Percentiles rank a stretch among this genome's conserved stretches.
phyloP scores from a whole-genome alignment of 176 grass and related monocot genomes.

The Oryza officinalis region DNA sequence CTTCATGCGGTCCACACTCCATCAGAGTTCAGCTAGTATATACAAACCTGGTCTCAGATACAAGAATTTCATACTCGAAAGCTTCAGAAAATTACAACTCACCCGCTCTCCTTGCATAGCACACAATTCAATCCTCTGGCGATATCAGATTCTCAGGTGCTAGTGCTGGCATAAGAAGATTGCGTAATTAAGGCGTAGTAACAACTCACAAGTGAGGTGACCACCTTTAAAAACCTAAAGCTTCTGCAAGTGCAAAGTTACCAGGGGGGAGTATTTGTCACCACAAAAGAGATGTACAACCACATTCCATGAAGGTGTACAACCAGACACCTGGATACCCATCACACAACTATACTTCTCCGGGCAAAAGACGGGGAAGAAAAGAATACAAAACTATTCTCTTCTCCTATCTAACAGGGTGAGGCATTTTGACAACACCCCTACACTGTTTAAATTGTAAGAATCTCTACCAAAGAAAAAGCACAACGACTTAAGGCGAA shows the following conservation, averaged over 20 bases:
- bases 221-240: not conserved
- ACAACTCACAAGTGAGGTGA: not conserved
- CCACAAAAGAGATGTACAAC: constrained; percentile 29
- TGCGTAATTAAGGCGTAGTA: too few species aligned
- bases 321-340: not conserved
- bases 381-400: constrained; percentile 30
- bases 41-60: not conserved
- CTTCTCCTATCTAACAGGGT: constrained; percentile 36
- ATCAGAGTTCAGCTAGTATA: not conserved
- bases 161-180: not conserved
- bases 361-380: not conserved
- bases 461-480: constrained; percentile 8
- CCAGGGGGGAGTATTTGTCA: not conserved
- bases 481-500: not conserved
- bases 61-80: not conserved
- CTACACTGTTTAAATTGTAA: constrained; percentile 23
- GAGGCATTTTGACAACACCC: constrained; percentile 31
- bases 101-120: not conserved
- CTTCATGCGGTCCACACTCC: not conserved
- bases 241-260: not conserved
- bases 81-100: not conserved
- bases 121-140: not conserved
- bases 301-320: not conserved
- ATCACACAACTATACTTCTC: constrained; percentile 21
- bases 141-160: not conserved